A percentile compares a stretch with the other conserved stretches of the same genome.
phyloP scores from a whole-genome alignment of 257 asterid genomes.

The Przewalskia tangutica region DNA sequence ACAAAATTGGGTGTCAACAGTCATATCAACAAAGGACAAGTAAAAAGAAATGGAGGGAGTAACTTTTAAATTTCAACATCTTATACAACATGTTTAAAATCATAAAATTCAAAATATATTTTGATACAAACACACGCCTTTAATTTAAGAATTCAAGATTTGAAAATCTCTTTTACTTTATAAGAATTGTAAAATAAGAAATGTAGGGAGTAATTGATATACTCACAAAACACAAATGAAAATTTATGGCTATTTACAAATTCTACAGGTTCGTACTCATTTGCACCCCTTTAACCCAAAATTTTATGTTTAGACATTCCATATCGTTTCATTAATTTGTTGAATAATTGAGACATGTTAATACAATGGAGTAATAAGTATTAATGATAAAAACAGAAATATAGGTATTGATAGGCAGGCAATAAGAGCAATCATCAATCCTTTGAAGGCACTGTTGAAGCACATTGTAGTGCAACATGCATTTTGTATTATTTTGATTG shows the following conservation, averaged over 20 bases:
- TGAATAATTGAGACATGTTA: background rate
- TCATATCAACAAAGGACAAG: no score
- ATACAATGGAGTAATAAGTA: background rate
- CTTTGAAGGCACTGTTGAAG: background rate
- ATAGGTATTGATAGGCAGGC: background rate
- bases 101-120: no score
- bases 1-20: no score
- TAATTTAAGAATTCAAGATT: no score
- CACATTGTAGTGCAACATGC: background rate
- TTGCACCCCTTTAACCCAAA: background rate
- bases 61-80: no score
- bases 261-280: background rate
- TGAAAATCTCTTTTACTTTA: no score
- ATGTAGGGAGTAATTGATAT: no score
- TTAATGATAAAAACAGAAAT: background rate
- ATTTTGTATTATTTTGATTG: background rate
- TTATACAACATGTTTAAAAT: no score
- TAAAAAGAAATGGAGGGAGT: no score
- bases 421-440: background rate
- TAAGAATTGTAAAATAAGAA: no score
- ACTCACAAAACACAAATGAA: background rate
- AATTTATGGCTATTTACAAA: background rate
- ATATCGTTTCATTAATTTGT: background rate
- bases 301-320: background rate
- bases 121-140: no score